Base-by-base conservation (phyloP, 108 stramenopile genomes). In the Nitzschia inconspicua region DNA sequence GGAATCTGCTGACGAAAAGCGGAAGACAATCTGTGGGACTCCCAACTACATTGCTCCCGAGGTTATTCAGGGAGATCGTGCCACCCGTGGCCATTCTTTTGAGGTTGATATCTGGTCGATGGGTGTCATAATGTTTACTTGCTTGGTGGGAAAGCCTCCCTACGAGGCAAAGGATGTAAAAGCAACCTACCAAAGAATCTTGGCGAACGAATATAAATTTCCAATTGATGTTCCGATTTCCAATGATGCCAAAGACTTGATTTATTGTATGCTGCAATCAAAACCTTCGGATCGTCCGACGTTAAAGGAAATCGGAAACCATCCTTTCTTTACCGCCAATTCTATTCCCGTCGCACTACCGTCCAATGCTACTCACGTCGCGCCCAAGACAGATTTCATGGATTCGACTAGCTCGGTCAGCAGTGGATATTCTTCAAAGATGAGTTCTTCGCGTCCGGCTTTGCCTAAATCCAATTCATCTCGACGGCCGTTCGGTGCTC, bases 41-140 rank as follows among this genome's bases (percentile, higher is more conserved):
- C 99, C 99, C 35, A 98, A 99, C 76, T 99, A 99, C 76, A 97
- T 99, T 60, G 99, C 99, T 1, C 99, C 99, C 0, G 99, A 99
- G 65, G 91, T 99, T 2, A 93, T 99, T 35, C 86, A 96, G 39
- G 82, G 89, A 2, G 85, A 86, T 56, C 83, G 80, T 55, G 80
- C 81, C 30, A 95, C 80, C 29, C 77, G 90, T 41, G 96, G 95
- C 31, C 96, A 98, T 65, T 92, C 91, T 26, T 96, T 95, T 63
- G 91, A 96, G 65, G 98, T 98, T 7, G 98, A 99, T 72, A 76
- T 97, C 9, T 99, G 98, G 98, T 89, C 91, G 1, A 89, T 96
- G 74, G 98, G 98, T 20, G 96, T 99, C 4, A 97, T 99, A 50
- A 73, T 96, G 40, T 99, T 85, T 78, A 99, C 98, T 3, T 69